These are phyloP conservation scores for Talaromyces pinophilus DNA, from an alignment of 2,329 filamentous ascomycete genomes.

Conservation along the genomic window DNA sequence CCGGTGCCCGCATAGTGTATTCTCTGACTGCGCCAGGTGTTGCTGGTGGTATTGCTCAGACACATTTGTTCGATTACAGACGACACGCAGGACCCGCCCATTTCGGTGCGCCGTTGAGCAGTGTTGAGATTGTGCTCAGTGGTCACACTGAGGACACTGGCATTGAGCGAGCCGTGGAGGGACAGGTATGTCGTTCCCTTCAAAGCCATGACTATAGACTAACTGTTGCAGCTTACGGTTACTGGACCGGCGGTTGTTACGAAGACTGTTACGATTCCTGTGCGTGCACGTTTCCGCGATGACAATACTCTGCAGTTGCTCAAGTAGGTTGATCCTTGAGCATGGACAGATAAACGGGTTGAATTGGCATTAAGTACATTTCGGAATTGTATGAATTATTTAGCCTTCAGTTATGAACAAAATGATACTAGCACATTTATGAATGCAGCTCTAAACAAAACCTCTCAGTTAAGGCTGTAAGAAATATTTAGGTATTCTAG, in stretches of 20 bases:
- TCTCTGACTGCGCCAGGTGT: conserved; percentile 78
- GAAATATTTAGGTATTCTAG: not conserved
- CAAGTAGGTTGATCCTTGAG: conserved; percentile 12
- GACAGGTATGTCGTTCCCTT: conserved; percentile 57
- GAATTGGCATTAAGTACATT: not conserved
- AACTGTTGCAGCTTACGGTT: conserved; percentile 62
- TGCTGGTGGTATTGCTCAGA: conserved; percentile 88
- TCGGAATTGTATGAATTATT: not conserved
- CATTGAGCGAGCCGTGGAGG: conserved; percentile 50
- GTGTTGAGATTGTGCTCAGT: conserved; percentile 72
- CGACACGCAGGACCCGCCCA: conserved; percentile 56
- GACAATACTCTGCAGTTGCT: conserved; percentile 70
- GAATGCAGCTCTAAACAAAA: not conserved
- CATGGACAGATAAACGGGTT: not conserved
- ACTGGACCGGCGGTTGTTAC: conserved; percentile 73
- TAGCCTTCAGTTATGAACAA: not conserved
- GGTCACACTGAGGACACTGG: conserved; percentile 37
- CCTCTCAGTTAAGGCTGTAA: not conserved
- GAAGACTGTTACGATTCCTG: conserved; percentile 63
- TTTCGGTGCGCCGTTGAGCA: conserved; percentile 80
- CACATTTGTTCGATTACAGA: conserved; percentile 83
- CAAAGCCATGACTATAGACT: conserved; percentile 19
- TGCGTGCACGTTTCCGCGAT: conserved; percentile 64
- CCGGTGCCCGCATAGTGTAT: conserved; percentile 77
- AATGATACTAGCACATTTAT: not conserved